Evolutionary conservation across 208 protist species (phyloP), one percentile per base, ranked within the genome.

Genomic region (Crithidia fasciculata): DNA sequence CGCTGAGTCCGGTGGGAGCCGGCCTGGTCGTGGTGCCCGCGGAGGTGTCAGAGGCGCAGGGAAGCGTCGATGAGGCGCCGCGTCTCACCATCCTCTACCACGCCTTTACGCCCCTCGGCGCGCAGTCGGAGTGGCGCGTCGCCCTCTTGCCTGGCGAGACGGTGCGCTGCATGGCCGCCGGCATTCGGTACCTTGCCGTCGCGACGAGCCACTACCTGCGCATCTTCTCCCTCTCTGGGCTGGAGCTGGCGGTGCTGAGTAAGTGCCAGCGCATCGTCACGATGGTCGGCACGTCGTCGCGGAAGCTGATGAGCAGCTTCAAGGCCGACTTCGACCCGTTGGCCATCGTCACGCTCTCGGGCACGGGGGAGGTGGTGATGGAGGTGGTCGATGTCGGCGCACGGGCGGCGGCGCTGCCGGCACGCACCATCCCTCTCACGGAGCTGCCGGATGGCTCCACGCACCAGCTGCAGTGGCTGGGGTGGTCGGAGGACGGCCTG

Each of bases 401-500:
- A 6, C 85, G 90, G 64, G 57, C 60, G 8, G 68, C 81, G 15
- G 78, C 82, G 41, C 68, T 94, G 45, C 63, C 84, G 44, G 53
- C 87, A 37, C 67, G 74, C 40, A 49, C 56, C 53, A 72, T 95
- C 52, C 85, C 92, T 28, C 82, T 96, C 16, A 95, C 92, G 8
- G 69, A 78, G 62, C 44, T 79, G 40, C 28, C 59, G 6, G 80
- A 91, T 41, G 89, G 84, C 28, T 69, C 55, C 15, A 72, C 65
- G 19, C 92, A 93, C 59, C 88, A 95, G 68, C 76, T 96, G 64
- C 88, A 94, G 80, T 96, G 92, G 92, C 69, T 95, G 36, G 92
- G 92, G 12, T 96, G 88, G 88, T 94, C 90, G 0, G 89, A 96
- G 67, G 92, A 96, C 57, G 92, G 92, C 13, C 85, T 91, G 39